Evolutionary conservation across 2,329 filamentous ascomycete species (phyloP), one percentile per base, ranked within the genome.

Genomic region (Xylaria multiplex): DNA sequence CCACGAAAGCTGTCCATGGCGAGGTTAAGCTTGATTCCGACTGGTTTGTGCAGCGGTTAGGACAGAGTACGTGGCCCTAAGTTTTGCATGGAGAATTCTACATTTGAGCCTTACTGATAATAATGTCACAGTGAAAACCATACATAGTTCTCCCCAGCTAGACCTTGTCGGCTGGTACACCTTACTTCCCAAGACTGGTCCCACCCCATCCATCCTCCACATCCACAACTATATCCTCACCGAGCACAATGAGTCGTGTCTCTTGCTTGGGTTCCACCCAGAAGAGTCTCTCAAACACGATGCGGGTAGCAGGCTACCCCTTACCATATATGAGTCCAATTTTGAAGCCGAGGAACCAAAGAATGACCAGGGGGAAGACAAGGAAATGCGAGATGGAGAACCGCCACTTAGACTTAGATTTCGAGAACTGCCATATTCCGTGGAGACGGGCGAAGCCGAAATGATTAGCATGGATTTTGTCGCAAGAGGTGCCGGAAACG

Each of bases 391-490:
- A 69, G 91, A 93, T 69, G 77, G 85, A 76, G 79, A 88, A 40
- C 77, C 82, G 1, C 78, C 82, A 2, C 77, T 89, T 27, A 87
- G 85, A 57, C 84, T 96, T 66, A 91, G 88, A 74, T 98, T 98
- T 79, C 88, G 90, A 66, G 91, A 96, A 75, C 80, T 98, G 9
- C 88, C 91, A 1, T 98, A 96, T 78, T 91, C 91, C 0, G 90
- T 98, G 1, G 96, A 98, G 80, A 97, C 94, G 0, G 93, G 93
- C 9, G 94, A 98, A 78, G 94, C 94, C 1, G 96, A 99, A 79
- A 97, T 97, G 93, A 98, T 99, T 71, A 92, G 92, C 72, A 92
- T 99, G 74, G 93, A 97, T 79, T 97, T 94, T 71, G 91, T 99
- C 22, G 94, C 95, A 0, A 90, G 90, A 59, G 93, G 92, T 45